phyloP scores from a whole-genome alignment of 495 filamentous ascomycete species.

The Rostrohypoxylon terebratum region DNA sequence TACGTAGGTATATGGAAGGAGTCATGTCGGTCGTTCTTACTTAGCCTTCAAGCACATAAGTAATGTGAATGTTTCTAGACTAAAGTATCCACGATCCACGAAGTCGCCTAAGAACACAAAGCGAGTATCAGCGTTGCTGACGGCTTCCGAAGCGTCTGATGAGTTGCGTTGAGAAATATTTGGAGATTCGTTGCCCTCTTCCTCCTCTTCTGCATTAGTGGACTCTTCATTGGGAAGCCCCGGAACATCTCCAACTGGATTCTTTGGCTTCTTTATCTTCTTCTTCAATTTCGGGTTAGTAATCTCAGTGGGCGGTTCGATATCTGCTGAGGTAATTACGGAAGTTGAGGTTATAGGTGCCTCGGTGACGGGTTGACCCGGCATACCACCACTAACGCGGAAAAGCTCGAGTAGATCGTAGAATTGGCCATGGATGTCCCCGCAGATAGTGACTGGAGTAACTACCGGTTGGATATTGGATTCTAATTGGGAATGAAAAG shows the following conservation, averaged over 20 bases:
- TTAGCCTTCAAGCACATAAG: constrained; percentile 97
- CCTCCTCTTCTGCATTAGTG: constrained; percentile 61
- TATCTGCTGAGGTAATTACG: constrained; percentile 83
- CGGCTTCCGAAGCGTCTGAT: constrained; percentile 58
- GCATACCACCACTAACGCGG: constrained; percentile 95
- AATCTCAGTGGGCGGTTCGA: constrained; percentile 87
- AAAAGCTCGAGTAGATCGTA: constrained; percentile 98
- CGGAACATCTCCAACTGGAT: constrained; percentile 38
- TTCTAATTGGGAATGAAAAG: constrained; percentile 66
- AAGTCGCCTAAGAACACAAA: constrained; percentile 98
- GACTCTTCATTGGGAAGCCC: constrained; percentile 52
- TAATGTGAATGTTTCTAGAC: constrained; percentile 94
- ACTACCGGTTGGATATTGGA: constrained; percentile 97
- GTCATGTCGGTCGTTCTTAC: constrained; percentile 62
- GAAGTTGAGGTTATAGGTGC: constrained; percentile 70
- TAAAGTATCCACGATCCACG: constrained; percentile 97
- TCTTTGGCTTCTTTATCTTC: constrained; percentile 73
- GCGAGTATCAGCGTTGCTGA: constrained; percentile 76
- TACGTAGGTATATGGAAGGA: neutral
- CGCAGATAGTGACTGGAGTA: constrained; percentile 97
- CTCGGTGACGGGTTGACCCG: constrained; percentile 76
- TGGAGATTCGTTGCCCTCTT: constrained; percentile 58
- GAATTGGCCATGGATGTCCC: constrained; percentile 98
- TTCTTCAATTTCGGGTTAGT: constrained; percentile 84
- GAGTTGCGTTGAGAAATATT: constrained; percentile 54